Evolutionary conservation across 176 grass and related monocot genomes (phyloP), one percentile per base, ranked within the genome.

Genomic region (Stipa capillata): DNA sequence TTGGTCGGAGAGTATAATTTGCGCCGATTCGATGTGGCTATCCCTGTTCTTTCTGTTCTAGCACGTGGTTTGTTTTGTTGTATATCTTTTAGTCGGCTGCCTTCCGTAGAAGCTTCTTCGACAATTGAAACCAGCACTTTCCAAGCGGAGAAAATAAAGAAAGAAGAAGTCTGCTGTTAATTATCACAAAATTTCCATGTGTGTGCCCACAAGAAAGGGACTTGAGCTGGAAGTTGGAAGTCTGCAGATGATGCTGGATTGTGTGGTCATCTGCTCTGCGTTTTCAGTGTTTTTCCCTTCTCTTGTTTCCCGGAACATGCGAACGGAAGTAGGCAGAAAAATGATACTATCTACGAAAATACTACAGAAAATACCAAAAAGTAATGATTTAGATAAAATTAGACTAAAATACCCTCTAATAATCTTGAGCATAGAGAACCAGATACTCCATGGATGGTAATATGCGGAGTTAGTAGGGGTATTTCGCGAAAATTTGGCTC

Each of bases 161-260:
- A 78, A 16, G 2, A 1, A 20, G 33, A 55, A 36, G 61, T 2
- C 1, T 70, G n/a, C n/a, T 69, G 24, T 44, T 36, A 4, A 20
- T 13, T 35, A 29, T 18, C 51, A 77, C 82, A 48, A 58, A 28
- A 48, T 34, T 58, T 76, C 27, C 61, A 2, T 43, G 18, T 31
- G 32, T n/a, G 23, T n/a, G 54, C 11, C 33, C 65, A 78, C 64
- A 50, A 50, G 64, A 78, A 39, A 85, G 29, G 65, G 73, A 48
- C 74, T 5, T 69, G 6, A 61, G 53, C 74, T 79, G 23, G 41
- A 51, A n/a, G n/a, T n/a, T n/a, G 6, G 34, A 74, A 24, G 12
- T 65, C 25, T 66, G 33, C 16, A 10, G n/a, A 51, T 27, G 15
- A n/a, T 72, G 8, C 31, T 18, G 43, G 21, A 13, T 1, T 28